Conservation (phyloP, 768 basidiomycete genomes). For the Tulasnella calospora region DNA sequence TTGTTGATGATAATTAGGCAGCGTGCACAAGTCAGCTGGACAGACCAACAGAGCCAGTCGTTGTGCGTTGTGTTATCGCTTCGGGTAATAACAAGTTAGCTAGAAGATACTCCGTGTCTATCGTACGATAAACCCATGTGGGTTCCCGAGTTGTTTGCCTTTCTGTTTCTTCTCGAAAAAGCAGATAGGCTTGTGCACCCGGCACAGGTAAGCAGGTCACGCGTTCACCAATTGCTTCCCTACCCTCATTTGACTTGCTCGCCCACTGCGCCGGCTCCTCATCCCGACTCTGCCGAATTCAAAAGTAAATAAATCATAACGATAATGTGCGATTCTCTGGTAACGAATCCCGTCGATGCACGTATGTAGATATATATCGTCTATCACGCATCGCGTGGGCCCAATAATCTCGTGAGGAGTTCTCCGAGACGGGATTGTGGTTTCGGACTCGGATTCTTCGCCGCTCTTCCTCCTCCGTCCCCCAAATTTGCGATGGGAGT, state of each 20-base stretch:
- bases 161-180: not conserved
- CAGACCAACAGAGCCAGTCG: not conserved
- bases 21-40: not conserved
- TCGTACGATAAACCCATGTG: not conserved
- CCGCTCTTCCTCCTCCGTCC: not conserved
- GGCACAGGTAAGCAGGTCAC: not conserved
- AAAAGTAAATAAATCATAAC: not conserved
- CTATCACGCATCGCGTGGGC: not conserved
- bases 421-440: not conserved
- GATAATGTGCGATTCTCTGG: not conserved
- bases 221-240: not conserved
- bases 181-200: not conserved
- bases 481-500: not conserved
- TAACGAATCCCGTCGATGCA: not conserved
- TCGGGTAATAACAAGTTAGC: not conserved
- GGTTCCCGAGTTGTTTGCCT: not conserved
- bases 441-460: not conserved
- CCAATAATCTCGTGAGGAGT: not conserved
- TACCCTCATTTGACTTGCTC: not conserved
- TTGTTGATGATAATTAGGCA: not conserved
- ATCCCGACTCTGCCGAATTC: not conserved
- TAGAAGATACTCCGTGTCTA: not conserved
- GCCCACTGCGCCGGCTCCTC: slow-evolving; percentile 3
- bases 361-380: not conserved
- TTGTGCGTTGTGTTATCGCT: not conserved